Conservation (phyloP, 345 rosid genomes). For the Corchorus olitorius region DNA sequence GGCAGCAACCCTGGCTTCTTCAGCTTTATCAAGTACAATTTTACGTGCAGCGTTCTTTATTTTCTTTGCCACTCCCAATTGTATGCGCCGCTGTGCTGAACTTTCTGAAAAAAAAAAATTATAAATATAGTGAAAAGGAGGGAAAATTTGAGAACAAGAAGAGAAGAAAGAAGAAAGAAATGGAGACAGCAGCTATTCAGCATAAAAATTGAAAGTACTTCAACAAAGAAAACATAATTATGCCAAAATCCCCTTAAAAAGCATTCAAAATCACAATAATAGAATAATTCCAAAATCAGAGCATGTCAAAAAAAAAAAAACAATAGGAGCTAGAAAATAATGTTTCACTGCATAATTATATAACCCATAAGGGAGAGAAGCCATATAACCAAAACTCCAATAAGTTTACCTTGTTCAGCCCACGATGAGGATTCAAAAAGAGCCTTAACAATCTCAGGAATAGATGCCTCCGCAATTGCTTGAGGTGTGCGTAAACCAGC, state of each 20-base stretch:
- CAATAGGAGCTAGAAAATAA: neutral
- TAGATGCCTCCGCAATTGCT: conserved; percentile 92
- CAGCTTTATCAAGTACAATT: conserved; percentile 97
- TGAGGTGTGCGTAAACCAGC: conserved; percentile 92
- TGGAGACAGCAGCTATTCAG: neutral
- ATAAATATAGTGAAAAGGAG: conserved; percentile 11
- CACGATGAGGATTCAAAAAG: conserved; percentile 89
- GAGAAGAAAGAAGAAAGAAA: neutral
- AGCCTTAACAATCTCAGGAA: conserved; percentile 84
- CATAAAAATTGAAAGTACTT: conserved; percentile 4
- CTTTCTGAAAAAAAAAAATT: conserved; percentile 43
- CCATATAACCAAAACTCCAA: neutral
- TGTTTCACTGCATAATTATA: no score
- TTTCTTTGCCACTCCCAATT: conserved; percentile 88
- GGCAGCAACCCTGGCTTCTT: conserved; percentile 94
- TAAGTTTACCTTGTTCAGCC: conserved; percentile 67
- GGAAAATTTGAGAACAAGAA: neutral
- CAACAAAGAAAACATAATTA: neutral
- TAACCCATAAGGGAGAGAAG: no score
- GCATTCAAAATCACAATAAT: conserved; percentile 5
- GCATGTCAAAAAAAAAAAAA: neutral
- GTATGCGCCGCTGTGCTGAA: conserved; percentile 74
- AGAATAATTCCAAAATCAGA: neutral
- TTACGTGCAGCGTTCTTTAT: conserved; percentile 91
- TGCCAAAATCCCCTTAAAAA: conserved; percentile 4